phyloP scores from a whole-genome alignment of 176 grass and related monocot species.

The Oryza rufipogon region DNA sequence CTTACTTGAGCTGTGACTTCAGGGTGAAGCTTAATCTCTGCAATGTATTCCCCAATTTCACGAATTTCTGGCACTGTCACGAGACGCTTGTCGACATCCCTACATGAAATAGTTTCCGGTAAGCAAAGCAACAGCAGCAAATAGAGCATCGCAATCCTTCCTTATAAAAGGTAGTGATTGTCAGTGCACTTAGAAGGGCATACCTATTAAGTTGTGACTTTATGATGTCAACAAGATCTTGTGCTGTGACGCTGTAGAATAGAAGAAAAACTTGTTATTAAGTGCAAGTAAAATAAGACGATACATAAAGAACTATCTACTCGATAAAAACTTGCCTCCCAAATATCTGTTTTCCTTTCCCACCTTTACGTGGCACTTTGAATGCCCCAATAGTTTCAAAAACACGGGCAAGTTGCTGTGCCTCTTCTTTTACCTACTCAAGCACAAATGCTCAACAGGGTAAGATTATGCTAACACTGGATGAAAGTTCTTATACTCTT shows the following conservation, averaged over 20 bases:
- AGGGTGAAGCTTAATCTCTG: conserved; percentile 88
- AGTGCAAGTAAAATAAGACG: not conserved
- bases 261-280: not conserved
- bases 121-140: conserved; percentile 16
- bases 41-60: conserved; percentile 81
- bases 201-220: conserved; percentile 88
- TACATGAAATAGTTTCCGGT: conserved; percentile 30
- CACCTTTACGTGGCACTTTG: conserved; percentile 86
- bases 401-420: conserved; percentile 76
- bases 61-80: conserved; percentile 84
- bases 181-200: not conserved
- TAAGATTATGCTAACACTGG: not conserved
- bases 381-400: conserved; percentile 88
- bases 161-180: not conserved
- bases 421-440: conserved; percentile 89
- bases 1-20: conserved; percentile 79
- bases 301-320: not conserved
- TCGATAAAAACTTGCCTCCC: conserved; percentile 66
- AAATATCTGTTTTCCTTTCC: conserved; percentile 85
- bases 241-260: conserved; percentile 70
- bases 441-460: not conserved
- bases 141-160: not conserved
- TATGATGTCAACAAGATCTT: conserved; percentile 95
- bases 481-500: not conserved
- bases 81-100: conserved; percentile 74